phyloP scores from a whole-genome alignment of 1,284 basidiomycete genomes.

The Papiliotrema terrestris region DNA sequence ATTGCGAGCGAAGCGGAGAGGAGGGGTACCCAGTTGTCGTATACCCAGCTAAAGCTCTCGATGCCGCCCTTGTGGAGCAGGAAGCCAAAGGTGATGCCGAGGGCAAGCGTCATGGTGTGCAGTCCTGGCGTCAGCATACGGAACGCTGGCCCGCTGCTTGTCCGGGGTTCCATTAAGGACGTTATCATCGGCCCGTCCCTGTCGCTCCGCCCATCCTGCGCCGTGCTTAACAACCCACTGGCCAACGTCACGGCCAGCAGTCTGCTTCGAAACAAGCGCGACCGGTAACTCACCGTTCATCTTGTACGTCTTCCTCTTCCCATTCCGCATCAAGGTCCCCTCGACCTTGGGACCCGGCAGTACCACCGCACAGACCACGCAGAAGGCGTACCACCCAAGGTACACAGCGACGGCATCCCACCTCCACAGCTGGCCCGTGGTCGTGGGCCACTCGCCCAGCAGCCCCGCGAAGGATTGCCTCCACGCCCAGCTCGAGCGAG shows the following conservation, averaged over 20 bases:
- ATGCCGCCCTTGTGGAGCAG: constrained; percentile 68
- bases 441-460: constrained; percentile 29
- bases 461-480: constrained; percentile 9
- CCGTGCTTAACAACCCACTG: too few species aligned
- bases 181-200: too few species aligned
- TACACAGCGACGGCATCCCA: constrained; percentile 72
- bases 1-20: constrained; percentile 78
- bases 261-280: too few species aligned
- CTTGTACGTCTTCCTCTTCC: constrained; percentile 78
- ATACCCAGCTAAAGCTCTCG: constrained; percentile 78
- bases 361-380: constrained; percentile 73
- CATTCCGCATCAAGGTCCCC: constrained; percentile 74
- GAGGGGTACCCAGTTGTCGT: constrained; percentile 89
- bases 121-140: constrained; percentile 66
- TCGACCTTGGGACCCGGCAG: constrained; percentile 84
- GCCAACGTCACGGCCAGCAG: too few species aligned
- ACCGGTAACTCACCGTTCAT: constrained; percentile 73
- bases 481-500: constrained; percentile 14
- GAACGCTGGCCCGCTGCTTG: too few species aligned
- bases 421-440: constrained; percentile 64
- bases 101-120: constrained; percentile 73
- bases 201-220: too few species aligned
- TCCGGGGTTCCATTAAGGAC: too few species aligned
- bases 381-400: constrained; percentile 85
- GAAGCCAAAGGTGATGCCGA: constrained; percentile 65